These are phyloP conservation scores for Pseudogymnoascus pannorum DNA, from an alignment of 2,329 filamentous ascomycete species.

Conservation along the genomic window DNA sequence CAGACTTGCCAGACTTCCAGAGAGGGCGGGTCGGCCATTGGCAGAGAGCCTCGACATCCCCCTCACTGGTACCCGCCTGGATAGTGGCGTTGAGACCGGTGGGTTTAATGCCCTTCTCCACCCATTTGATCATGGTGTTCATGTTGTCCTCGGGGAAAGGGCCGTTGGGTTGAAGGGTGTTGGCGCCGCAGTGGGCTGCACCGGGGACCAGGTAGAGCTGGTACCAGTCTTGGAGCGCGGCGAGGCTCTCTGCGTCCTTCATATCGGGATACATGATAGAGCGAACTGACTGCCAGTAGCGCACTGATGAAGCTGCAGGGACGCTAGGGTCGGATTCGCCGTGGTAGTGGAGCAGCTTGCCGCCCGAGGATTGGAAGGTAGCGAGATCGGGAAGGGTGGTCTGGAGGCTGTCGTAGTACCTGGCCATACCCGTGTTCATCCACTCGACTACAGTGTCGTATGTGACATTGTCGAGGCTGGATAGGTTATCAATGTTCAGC, in stretches of 20 bases:
- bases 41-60: slow-evolving; percentile 33
- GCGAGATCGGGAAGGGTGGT: slow-evolving; percentile 47
- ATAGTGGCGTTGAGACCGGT: slow-evolving; percentile 34
- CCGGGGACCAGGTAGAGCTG: slow-evolving; percentile 47
- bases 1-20: slow-evolving; percentile 22
- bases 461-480: slow-evolving; percentile 39
- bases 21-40: slow-evolving; percentile 33
- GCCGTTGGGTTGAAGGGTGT: slow-evolving; percentile 34
- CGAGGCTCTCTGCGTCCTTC: slow-evolving; percentile 32
- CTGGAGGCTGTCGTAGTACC: slow-evolving; percentile 44
- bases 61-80: slow-evolving; percentile 24
- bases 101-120: slow-evolving; percentile 47
- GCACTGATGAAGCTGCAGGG: slow-evolving; percentile 45
- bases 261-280: slow-evolving; percentile 40
- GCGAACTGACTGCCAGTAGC: slow-evolving; percentile 48
- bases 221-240: slow-evolving; percentile 45
- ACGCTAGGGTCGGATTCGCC: slow-evolving; percentile 48
- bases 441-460: slow-evolving; percentile 50
- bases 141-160: slow-evolving; percentile 48
- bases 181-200: slow-evolving; percentile 43
- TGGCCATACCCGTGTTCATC: slow-evolving; percentile 42
- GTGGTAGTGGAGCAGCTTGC: slow-evolving; percentile 52
- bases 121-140: slow-evolving; percentile 61
- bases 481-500: slow-evolving; percentile 34
- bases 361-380: slow-evolving; percentile 40